phyloP scores from a whole-genome alignment of 2,329 filamentous ascomycete species.

The Dendryphion nanum region DNA sequence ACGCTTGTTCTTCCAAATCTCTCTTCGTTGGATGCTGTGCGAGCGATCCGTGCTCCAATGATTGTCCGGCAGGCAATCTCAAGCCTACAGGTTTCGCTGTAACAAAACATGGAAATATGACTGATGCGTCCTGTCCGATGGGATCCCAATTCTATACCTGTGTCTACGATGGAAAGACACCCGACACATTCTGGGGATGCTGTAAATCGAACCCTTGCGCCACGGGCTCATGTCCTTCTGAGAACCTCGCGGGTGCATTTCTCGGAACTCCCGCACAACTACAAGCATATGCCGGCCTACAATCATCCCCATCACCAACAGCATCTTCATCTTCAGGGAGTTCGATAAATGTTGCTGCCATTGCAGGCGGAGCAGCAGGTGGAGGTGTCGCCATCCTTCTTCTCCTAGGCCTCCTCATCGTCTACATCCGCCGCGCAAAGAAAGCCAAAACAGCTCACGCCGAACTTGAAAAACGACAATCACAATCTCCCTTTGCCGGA shows the following conservation, averaged over 20 bases:
- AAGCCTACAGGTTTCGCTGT: conserved; percentile 32
- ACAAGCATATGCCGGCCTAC: conserved; percentile 1
- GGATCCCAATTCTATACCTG: conserved; percentile 39
- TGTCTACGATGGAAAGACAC: conserved; percentile 6
- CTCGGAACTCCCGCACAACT: conserved; percentile 19
- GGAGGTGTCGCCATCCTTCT: not conserved
- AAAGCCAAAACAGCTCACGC: not conserved
- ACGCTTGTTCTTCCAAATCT: conserved; percentile 9
- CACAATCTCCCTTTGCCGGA: not conserved
- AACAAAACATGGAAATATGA: conserved; percentile 28
- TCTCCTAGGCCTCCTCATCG: not conserved
- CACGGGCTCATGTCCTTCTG: conserved; percentile 24
- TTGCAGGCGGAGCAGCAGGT: not conserved
- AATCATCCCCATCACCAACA: not conserved
- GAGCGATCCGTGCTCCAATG: conserved; percentile 37
- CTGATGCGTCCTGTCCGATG: conserved; percentile 31
- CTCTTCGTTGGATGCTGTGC: conserved; percentile 44
- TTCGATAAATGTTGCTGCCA: not conserved
- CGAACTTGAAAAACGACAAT: not conserved
- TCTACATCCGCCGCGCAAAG: not conserved
- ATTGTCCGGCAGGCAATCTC: conserved; percentile 36
- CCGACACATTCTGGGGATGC: conserved; percentile 39
- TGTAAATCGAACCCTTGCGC: conserved; percentile 39
- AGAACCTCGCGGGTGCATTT: conserved; percentile 26
- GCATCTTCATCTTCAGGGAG: not conserved